Percentiles rank a stretch among this genome's conserved stretches.
phyloP scores from a whole-genome alignment of 2,329 filamentous ascomycete genomes.

The Nothopassalora personata region DNA sequence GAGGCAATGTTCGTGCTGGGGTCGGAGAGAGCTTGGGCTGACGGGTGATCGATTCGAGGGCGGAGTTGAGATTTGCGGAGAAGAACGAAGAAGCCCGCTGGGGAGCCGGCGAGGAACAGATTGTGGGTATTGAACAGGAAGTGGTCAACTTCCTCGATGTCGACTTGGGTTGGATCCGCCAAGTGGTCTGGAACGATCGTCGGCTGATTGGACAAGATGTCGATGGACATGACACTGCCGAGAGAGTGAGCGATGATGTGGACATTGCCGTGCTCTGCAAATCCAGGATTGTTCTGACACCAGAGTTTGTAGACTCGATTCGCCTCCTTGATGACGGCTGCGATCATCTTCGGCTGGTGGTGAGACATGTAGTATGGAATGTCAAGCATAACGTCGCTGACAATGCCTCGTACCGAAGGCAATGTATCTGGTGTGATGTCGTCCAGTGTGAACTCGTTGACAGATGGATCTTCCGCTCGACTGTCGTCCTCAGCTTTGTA shows the following conservation, averaged over 20 bases:
- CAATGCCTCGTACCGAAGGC: constrained; percentile 82
- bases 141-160: constrained; percentile 38
- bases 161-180: constrained; percentile 27
- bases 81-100: constrained; percentile 85
- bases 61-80: constrained; percentile 68
- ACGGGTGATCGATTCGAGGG: constrained; percentile 69
- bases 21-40: constrained; percentile 65
- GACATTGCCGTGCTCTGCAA: constrained; percentile 69
- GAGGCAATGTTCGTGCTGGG: constrained; percentile 46
- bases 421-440: constrained; percentile 91
- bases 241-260: constrained; percentile 92
- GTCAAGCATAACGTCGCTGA: constrained; percentile 97
- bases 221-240: constrained; percentile 89
- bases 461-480: constrained; percentile 19
- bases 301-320: constrained; percentile 94
- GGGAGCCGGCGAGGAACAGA: constrained; percentile 83
- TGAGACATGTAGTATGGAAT: constrained; percentile 97
- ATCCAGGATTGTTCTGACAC: constrained; percentile 89
- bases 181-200: constrained; percentile 55
- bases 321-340: constrained; percentile 80
- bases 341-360: constrained; percentile 91
- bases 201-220: constrained; percentile 85
- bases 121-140: constrained; percentile 93
- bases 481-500: constrained; percentile 49
- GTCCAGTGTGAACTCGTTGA: constrained; percentile 64